Evolutionary conservation across 2,329 filamentous ascomycete genomes (phyloP).

Genomic region (Zasmidium cellare): DNA sequence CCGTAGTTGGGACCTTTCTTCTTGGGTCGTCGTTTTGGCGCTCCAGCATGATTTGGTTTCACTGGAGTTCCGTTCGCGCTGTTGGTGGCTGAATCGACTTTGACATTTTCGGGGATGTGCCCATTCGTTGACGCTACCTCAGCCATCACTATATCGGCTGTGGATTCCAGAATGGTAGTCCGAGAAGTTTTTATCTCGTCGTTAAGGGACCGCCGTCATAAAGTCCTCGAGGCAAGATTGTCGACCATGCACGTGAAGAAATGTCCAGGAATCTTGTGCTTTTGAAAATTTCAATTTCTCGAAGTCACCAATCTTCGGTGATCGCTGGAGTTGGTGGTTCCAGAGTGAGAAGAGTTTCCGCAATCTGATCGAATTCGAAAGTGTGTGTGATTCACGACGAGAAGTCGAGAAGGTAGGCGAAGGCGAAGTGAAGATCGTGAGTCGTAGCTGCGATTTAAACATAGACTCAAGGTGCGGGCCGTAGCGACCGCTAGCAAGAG

Average conservation of each 20-base stretch:
- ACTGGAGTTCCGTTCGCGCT: conserved; percentile 4
- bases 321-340: too few relatives aligned
- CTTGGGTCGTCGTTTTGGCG: conserved; percentile 24
- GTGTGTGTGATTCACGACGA: not conserved
- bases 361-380: too few relatives aligned
- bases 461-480: conserved; percentile 5
- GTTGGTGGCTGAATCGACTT: not conserved
- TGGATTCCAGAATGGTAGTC: not conserved
- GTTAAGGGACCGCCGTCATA: too few relatives aligned
- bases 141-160: not conserved
- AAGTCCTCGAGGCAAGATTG: too few relatives aligned
- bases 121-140: not conserved
- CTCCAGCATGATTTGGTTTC: not conserved
- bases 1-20: conserved; percentile 58
- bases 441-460: conserved; percentile 1
- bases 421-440: not conserved
- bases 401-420: not conserved
- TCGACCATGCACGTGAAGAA: too few relatives aligned
- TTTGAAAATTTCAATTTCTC: too few relatives aligned
- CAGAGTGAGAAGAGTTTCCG: too few relatives aligned
- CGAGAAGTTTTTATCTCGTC: too few relatives aligned
- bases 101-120: not conserved
- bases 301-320: too few relatives aligned
- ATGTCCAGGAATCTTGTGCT: too few relatives aligned
- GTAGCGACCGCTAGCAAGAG: not conserved